A percentile compares a stretch with the other conserved stretches of the same genome.
phyloP scores from a whole-genome alignment of 306 rosid species.

The Lathyrus tuberosus region DNA sequence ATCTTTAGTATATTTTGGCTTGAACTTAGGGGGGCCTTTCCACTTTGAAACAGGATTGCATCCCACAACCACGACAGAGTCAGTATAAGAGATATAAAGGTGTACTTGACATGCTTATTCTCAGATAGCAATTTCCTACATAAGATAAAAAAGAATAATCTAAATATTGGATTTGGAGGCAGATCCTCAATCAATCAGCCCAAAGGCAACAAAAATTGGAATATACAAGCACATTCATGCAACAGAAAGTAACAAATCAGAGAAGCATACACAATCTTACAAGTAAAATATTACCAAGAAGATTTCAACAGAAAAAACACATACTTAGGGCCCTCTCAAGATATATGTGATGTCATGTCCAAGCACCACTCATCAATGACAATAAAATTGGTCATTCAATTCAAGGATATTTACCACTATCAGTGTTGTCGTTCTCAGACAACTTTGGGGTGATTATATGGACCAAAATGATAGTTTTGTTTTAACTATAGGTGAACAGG shows the following conservation, averaged over 20 bases:
- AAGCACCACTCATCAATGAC: constrained; percentile 11
- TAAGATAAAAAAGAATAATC: constrained; percentile 16
- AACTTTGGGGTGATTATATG: constrained; percentile 2
- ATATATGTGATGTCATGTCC: neutral
- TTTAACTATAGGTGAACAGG: neutral
- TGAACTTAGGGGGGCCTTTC: constrained; percentile 87
- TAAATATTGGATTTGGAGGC: constrained; percentile 26
- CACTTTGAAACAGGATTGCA: constrained; percentile 96
- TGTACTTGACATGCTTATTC: constrained; percentile 90
- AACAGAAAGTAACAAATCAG: constrained; percentile 31
- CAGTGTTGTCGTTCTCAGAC: neutral
- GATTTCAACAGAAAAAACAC: neutral
- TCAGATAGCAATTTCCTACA: constrained; percentile 74
- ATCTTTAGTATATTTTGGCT: constrained; percentile 70
- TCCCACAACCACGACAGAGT: constrained; percentile 77
- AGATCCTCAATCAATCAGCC: constrained; percentile 28
- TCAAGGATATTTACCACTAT: constrained; percentile 16
- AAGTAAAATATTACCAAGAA: constrained; percentile 6
- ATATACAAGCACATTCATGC: constrained; percentile 28
- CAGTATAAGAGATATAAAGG: constrained; percentile 83
- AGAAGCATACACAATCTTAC: neutral
- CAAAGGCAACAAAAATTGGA: constrained; percentile 33
- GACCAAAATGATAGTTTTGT: neutral
- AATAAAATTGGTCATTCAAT: constrained; percentile 15
- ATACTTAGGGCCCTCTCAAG: neutral